Conservation (phyloP, 1,284 basidiomycete species). For the Melampsora abietis-canadensis region DNA sequence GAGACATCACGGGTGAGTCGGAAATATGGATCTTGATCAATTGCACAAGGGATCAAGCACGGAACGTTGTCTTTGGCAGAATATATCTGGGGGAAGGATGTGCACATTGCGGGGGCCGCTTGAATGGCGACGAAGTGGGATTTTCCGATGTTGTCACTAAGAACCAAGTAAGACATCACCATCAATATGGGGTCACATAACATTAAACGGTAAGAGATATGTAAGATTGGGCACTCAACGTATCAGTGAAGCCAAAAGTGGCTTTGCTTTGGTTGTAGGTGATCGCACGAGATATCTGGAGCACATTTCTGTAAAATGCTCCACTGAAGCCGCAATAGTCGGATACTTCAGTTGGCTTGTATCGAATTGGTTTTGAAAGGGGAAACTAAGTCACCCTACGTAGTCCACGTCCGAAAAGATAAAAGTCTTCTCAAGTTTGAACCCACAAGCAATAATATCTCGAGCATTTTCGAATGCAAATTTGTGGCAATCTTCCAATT, state of each 20-base stretch:
- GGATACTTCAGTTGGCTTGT: neutral
- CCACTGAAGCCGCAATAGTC: slow-evolving; percentile 58
- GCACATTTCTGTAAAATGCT: slow-evolving; percentile 89
- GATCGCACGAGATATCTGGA: slow-evolving; percentile 86
- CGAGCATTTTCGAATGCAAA: slow-evolving; percentile 83
- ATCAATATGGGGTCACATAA: neutral
- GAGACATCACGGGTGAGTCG: slow-evolving; percentile 94
- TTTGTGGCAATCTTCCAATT: slow-evolving; percentile 78
- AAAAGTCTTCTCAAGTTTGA: slow-evolving; percentile 88
- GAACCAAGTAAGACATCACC: neutral
- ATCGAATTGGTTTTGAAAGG: neutral
- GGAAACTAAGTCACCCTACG: slow-evolving; percentile 59
- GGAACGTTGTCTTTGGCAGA: slow-evolving; percentile 79
- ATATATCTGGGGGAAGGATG: slow-evolving; percentile 98
- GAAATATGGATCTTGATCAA: slow-evolving; percentile 83
- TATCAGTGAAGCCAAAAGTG: slow-evolving; percentile 93
- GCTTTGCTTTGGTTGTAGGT: slow-evolving; percentile 90
- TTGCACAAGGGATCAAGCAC: slow-evolving; percentile 93
- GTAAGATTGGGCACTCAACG: slow-evolving; percentile 57
- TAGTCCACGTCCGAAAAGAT: slow-evolving; percentile 92
- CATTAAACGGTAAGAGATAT: neutral
- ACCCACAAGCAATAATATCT: slow-evolving; percentile 95
- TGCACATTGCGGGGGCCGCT: slow-evolving; percentile 93
- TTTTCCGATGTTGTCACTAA: slow-evolving; percentile 94
- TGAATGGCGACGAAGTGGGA: slow-evolving; percentile 97